Base-by-base conservation (phyloP, 805 yeast species). In the Zygotorulaspora chibaensis region DNA sequence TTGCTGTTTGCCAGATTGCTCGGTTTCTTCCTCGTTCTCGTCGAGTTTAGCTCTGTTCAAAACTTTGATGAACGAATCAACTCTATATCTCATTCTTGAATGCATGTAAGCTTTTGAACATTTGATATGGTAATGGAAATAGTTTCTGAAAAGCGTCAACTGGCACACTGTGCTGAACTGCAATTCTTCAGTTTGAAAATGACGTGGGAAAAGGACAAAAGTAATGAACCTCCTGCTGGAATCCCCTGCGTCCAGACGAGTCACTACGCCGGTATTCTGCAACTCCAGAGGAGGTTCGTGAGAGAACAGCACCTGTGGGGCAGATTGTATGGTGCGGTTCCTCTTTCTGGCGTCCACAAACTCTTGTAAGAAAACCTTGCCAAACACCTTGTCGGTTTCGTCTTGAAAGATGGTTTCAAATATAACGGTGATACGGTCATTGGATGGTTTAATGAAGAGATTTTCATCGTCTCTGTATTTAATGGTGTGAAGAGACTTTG, bases 21-120 rank as follows among this genome's bases (percentile, higher is more conserved):
- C 45, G 4, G 49, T 46, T 13, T 63, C 89, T 47, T 80, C 84
- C 48, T 84, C 93, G 15, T 81, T 84, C 47, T 80, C 85, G 59
- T 93, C 99, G 23, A 96, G 91, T 69, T 90, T 89, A 26, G 99
- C 99, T 63, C 99, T 79, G 72, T 93, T 93, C 70, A 93, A 80
- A 27, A 93, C 91, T 75, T 93, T 93, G 63, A 90, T 79, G 73
- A 90, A 93, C 59, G 95, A 93, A 56, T 85, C 83, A 18, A 93
- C 98, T 61, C 99, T 80, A 69, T 75, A 87, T 68, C 99, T 81
- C 99, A 93, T 93, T 75, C 99, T 83, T 42, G 96, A 88, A 69
- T 93, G 99, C 83, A 93, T 82, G 70, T 87, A 93, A 29, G 99
- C 98, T 75, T 93, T 93, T 50, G 96, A 89, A 68, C 97, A 91